Evolutionary conservation across 805 yeast genomes (phyloP).

Genomic region (Sugiyamaella chiloensis): DNA sequence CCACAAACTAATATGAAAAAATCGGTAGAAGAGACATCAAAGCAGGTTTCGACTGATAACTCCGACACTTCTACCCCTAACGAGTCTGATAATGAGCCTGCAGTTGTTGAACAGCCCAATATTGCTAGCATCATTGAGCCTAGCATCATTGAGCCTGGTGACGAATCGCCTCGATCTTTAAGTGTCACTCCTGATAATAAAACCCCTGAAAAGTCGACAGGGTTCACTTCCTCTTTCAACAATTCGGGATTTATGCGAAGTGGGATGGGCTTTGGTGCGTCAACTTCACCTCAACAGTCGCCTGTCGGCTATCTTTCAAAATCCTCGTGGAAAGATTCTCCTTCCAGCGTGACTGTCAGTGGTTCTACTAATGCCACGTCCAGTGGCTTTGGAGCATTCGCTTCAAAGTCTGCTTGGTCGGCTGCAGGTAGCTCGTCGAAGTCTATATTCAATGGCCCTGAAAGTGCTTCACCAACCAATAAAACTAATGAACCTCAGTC

Average conservation of each 20-base stretch:
- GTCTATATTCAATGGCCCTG: too few species aligned
- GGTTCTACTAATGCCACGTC: background rate
- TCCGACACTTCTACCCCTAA: background rate
- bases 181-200: background rate
- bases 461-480: too few species aligned
- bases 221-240: background rate
- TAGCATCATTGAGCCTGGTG: background rate
- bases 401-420: background rate
- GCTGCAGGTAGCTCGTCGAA: background rate
- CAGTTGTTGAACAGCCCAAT: background rate
- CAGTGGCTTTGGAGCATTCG: background rate
- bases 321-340: background rate
- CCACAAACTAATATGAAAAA: too few species aligned
- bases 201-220: background rate
- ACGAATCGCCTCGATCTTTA: background rate
- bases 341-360: background rate
- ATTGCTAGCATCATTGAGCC: background rate
- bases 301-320: background rate
- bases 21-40: too few species aligned
- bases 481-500: too few species aligned
- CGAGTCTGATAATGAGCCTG: background rate
- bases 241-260: background rate
- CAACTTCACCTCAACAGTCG: background rate
- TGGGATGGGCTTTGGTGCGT: background rate
- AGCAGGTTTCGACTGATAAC: too few species aligned